Base-by-base conservation (phyloP, 257 asterid species). In the Mentha longifolia region DNA sequence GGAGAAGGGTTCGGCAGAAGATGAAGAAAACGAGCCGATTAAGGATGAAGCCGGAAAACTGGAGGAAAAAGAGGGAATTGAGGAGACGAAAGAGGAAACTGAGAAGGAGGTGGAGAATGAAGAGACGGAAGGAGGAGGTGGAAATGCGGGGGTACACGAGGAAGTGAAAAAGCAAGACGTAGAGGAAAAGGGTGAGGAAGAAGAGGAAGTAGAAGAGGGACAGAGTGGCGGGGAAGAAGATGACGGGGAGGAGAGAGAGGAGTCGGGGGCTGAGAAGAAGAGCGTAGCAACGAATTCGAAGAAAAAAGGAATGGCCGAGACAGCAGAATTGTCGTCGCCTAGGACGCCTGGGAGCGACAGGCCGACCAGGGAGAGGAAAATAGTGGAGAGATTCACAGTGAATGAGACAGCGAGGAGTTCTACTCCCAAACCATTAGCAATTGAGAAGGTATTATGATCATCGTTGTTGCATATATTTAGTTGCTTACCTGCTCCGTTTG, bases 281-380 rank as follows among this genome's bases (percentile, higher is more conserved):
- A 68, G 14, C 15, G 70, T n/a, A 28, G 39, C 67, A 52, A 60
- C 52, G 37, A 67, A 66, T 31, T 57, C 81, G 10, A 68, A 14
- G 46, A 71, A 70, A 20, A 74, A 61, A 62, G 70, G 64, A 63
- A 59, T 31, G 60, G 31, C 65, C n/a, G 79, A 62, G 70, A 35
- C 58, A 3, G 80, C 8, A 15, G 84, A 84, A 17, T 64, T 78
- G 41, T 42, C 65, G 22, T 71, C 85, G 1, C 85, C 89, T 1
- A 81, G 64, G 56, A 79, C 84, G 14, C 78, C 78, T 2, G 83
- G 77, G 37, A 80, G 78, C 49, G 84, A 82, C 4, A 85, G 97
- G 85, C 95, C 97, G 6, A 81, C 88, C 0, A 87, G 97, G 79
- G 92, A 89, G 72, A 85, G 96, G 85, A 91, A 87, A 72, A 78